Base-by-base conservation (phyloP, 805 yeast species). In the Limtongia smithiae region DNA sequence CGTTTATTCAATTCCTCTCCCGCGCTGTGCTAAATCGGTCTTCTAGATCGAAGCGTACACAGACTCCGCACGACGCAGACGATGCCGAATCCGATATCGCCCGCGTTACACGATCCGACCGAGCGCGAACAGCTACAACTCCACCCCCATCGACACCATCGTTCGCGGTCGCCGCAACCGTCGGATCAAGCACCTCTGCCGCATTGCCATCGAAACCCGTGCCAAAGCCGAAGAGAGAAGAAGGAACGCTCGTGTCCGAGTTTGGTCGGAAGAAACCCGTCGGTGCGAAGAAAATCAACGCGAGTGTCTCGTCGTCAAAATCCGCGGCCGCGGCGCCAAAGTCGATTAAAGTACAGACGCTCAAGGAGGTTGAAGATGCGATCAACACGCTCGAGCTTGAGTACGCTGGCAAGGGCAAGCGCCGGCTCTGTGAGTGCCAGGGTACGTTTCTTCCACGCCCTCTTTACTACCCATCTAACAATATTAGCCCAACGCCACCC, bases 401-500 rank as follows among this genome's bases (percentile, higher is more conserved):
- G 24, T 41, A 36, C 31, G 30, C 33, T 7, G 31, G 37, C 14
- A 18, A 24, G 30, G 33, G 36, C 17, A 33, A 38, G 18, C 38
- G 51, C 5, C 21, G 38, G 20, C 15, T 20, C 17, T 59, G 62
- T 36, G 28, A 52, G 28, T 59, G 62, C 30, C 60, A 56, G 37
- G 59, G 55, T 50, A 43, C 1, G 41, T 28, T 30, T 17, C 14
- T 32, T 14, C 15, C n/a, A n/a, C n/a, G n/a, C n/a, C n/a, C n/a
- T n/a, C n/a, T 24, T 20, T 8, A 36, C 8, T 36, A 28, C 14
- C 12, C 14, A 9, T 9, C 8, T 11, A 9, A 11, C 12, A 31
- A 31, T 20, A 5, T 21, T 41, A 50, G 60, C 56, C 5, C 59
- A 49, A 0, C 72, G 85, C 51, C 98, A 93, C 63, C 95, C 96